Conservation (phyloP, 2,329 filamentous ascomycete species). For the Exophiala lecanii-corni region DNA sequence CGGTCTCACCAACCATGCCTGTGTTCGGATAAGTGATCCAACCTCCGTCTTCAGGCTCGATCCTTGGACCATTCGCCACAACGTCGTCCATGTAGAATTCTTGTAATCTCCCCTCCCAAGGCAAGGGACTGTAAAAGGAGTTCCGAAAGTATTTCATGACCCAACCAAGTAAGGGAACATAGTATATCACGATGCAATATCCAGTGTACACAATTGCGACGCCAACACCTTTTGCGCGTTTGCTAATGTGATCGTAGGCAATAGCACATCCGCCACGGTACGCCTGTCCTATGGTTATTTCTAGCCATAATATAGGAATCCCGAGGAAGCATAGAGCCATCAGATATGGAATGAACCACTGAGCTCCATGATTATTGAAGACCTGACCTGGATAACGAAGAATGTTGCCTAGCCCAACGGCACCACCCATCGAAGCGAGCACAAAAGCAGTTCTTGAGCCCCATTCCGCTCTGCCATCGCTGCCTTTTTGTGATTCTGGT, state of each 20-base stretch:
- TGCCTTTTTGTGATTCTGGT: constrained; percentile 28
- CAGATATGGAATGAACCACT: constrained; percentile 58
- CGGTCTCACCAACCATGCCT: constrained; percentile 50
- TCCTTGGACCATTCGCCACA: constrained; percentile 44
- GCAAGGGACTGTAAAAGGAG: constrained; percentile 51
- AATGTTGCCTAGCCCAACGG: constrained; percentile 53
- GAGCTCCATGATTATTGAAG: constrained; percentile 56
- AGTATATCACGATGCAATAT: constrained; percentile 54
- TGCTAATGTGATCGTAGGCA: constrained; percentile 51
- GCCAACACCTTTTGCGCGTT: constrained; percentile 51
- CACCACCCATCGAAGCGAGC: constrained; percentile 53
- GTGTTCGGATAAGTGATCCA: constrained; percentile 47
- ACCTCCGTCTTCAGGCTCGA: constrained; percentile 32
- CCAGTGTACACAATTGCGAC: constrained; percentile 50
- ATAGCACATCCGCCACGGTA: constrained; percentile 54
- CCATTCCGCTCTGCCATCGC: constrained; percentile 48
- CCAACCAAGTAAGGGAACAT: constrained; percentile 54
- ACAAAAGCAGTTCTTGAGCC: constrained; percentile 50
- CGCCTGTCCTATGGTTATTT: constrained; percentile 50
- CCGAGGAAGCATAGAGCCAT: constrained; percentile 52
- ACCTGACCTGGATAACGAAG: constrained; percentile 55
- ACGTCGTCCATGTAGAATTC: constrained; percentile 52
- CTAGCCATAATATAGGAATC: constrained; percentile 52
- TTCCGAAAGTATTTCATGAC: constrained; percentile 56
- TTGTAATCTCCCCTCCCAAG: constrained; percentile 48